A percentile compares a stretch with the other conserved stretches of the same genome.
These are phyloP conservation scores for Candida dubliniensis DNA, from an alignment of 1,139 yeast species.

Conservation along the genomic window DNA sequence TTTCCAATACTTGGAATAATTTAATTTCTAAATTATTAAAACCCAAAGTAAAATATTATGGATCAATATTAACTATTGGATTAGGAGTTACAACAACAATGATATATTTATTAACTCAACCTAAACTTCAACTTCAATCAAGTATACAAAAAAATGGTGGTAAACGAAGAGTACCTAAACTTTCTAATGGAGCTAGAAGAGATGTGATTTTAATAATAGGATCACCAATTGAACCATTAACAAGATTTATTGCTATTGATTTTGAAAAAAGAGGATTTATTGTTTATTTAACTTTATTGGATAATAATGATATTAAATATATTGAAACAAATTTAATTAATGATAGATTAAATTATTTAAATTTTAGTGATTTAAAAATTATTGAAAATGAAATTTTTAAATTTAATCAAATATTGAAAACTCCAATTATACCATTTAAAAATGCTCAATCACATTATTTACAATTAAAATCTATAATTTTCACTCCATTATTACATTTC, in stretches of 20 bases:
- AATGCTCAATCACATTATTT: conserved; percentile 51
- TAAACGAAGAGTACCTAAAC: conserved; percentile 60
- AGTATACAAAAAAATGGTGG: background rate
- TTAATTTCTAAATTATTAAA: conserved; percentile 14
- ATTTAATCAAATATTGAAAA: conserved; percentile 40
- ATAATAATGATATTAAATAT: conserved; percentile 60
- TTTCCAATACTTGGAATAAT: conserved; percentile 8
- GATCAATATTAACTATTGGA: conserved; percentile 29
- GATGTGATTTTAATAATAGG: conserved; percentile 77
- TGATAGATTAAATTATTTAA: conserved; percentile 49
- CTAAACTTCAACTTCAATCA: no score
- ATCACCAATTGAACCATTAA: conserved; percentile 74
- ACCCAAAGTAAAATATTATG: conserved; percentile 17
- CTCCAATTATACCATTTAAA: conserved; percentile 50
- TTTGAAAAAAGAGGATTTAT: conserved; percentile 78
- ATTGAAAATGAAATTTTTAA: conserved; percentile 35
- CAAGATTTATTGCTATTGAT: conserved; percentile 69
- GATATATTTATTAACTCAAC: no score
- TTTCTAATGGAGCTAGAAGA: conserved; percentile 68
- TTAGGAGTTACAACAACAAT: conserved; percentile 21
- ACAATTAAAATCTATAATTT: conserved; percentile 55
- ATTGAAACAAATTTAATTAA: conserved; percentile 59
- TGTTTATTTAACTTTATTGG: conserved; percentile 71
- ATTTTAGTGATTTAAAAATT: conserved; percentile 27
- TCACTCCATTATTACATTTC: conserved; percentile 64